Conservation (phyloP, 1,139 yeast species). For the Candida albicans region DNA sequence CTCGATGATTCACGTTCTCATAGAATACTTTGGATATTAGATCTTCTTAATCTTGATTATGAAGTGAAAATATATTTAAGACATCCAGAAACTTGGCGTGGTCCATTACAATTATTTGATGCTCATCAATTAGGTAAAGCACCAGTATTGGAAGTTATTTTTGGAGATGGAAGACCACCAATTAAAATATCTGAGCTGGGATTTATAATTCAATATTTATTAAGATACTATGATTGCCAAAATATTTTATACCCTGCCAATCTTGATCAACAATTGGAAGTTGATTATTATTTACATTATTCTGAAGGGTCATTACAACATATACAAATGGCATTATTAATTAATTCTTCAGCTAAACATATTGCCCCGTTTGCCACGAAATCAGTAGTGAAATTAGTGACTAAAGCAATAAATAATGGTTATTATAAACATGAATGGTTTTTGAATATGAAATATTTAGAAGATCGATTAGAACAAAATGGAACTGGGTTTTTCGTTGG, state of each 20-base stretch:
- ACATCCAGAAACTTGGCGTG: conserved; percentile 43
- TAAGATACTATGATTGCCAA: conserved; percentile 41
- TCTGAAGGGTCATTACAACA: conserved; percentile 60
- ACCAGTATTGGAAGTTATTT: conserved; percentile 50
- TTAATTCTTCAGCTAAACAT: conserved; percentile 37
- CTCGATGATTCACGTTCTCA: conserved; percentile 55
- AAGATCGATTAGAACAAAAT: conserved; percentile 35
- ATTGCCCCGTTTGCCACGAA: conserved; percentile 51
- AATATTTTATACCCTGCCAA: conserved; percentile 31
- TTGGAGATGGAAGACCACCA: conserved; percentile 42
- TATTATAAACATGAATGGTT: conserved; percentile 44
- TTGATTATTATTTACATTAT: conserved; percentile 54
- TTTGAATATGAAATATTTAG: conserved; percentile 41
- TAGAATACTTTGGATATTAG: conserved; percentile 56
- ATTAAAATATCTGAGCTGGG: conserved; percentile 48
- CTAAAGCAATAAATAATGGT: conserved; percentile 43
- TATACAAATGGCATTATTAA: conserved; percentile 39
- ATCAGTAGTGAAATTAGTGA: conserved; percentile 37
- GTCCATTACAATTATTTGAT: conserved; percentile 45
- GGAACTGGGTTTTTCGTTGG: conserved; percentile 56
- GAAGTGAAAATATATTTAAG: conserved; percentile 52
- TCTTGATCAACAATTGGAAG: conserved; percentile 35
- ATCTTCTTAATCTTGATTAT: conserved; percentile 52
- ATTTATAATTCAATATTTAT: conserved; percentile 44
- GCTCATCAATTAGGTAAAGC: conserved; percentile 59